Conservation (phyloP, 352 stramenopile species). For the Phytophthora rubi region DNA sequence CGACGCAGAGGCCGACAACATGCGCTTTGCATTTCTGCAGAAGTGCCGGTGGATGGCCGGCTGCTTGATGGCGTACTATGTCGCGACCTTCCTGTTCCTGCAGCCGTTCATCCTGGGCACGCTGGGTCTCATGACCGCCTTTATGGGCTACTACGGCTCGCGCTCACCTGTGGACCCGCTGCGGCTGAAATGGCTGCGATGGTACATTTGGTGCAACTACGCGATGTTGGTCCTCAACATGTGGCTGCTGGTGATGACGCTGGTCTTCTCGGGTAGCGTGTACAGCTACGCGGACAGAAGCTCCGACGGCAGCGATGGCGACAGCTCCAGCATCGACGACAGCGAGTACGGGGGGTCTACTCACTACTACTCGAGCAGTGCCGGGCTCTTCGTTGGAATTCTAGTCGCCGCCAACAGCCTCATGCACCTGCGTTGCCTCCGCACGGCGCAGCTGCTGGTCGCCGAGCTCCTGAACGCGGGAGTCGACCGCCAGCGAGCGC, state of each 20-base stretch:
- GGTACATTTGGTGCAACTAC: constrained; percentile 79
- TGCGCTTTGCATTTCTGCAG: constrained; percentile 67
- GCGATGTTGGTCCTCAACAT: constrained; percentile 70
- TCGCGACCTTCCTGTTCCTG: constrained; percentile 72
- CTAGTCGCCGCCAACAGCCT: constrained; percentile 63
- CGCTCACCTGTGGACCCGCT: constrained; percentile 61
- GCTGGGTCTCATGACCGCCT: constrained; percentile 63
- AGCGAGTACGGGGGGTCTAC: constrained; percentile 30
- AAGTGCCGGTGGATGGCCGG: constrained; percentile 64
- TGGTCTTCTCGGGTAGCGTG: constrained; percentile 43
- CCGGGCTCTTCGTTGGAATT: constrained; percentile 55
- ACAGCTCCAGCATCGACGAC: constrained; percentile 28
- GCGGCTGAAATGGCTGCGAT: constrained; percentile 75
- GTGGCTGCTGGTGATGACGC: constrained; percentile 60
- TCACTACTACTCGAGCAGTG: constrained; percentile 47
- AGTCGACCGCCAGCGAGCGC: constrained; percentile 23
- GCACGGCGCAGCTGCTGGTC: constrained; percentile 37
- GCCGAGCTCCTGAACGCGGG: constrained; percentile 38
- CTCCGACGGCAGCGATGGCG: background rate
- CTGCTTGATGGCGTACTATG: constrained; percentile 75
- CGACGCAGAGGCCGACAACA: constrained; percentile 40
- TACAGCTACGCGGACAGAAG: constrained; percentile 25
- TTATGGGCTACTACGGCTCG: constrained; percentile 69
- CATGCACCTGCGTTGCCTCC: constrained; percentile 65
- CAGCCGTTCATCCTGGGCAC: constrained; percentile 74